Evolutionary conservation across 2,329 filamentous ascomycete genomes (phyloP), one percentile per base, ranked within the genome.

Genomic region (Pezicula radicicola): DNA sequence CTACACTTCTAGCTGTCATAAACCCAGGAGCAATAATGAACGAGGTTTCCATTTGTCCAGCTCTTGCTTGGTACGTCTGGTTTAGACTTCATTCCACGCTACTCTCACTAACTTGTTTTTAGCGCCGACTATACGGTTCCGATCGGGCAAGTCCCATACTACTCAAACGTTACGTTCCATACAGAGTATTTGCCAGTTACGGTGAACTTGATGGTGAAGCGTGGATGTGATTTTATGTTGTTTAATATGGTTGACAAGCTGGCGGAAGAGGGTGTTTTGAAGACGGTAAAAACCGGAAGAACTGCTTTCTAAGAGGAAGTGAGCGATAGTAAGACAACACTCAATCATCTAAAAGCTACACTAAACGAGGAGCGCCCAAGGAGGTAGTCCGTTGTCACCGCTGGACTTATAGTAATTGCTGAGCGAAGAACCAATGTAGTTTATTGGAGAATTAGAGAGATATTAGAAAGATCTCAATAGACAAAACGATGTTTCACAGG

Each of bases 211-310:
- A 66, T 75, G 8, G 72, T 72, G 6, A 70, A 67, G 55, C 53
- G 70, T n/a, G 72, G 72, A 1, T 75, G 72, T 52, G 72, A 75
- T 49, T 71, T 71, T 53, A 64, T 74, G 57, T 50, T 75, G 21
- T 71, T 66, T 52, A 70, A 72, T 30, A 66, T 75, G 64, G 63
- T 72, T 50, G 65, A 72, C 55, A 68, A 62, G 59, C 53, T 75
- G 47, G 70, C 71, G 9, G 66, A 72, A 46, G 60, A 63, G 37
- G 71, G 71, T 1, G 63, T 72, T 8, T 41, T 74, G 55, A 66
- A 61, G 56, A 63, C 63, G 0, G 67, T 74, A 1, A 70, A 68
- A 59, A 70, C 70, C 5, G 71, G 71, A 39, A 45, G 42, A 50
- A 46, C 41, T 3, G 48, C 48, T 6, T 50, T 46, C 37, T 50